Percentiles rank a stretch among this genome's conserved stretches.
These are phyloP conservation scores for Exsudoporus frostii DNA, from an alignment of 768 basidiomycete species.

Conservation along the genomic window DNA sequence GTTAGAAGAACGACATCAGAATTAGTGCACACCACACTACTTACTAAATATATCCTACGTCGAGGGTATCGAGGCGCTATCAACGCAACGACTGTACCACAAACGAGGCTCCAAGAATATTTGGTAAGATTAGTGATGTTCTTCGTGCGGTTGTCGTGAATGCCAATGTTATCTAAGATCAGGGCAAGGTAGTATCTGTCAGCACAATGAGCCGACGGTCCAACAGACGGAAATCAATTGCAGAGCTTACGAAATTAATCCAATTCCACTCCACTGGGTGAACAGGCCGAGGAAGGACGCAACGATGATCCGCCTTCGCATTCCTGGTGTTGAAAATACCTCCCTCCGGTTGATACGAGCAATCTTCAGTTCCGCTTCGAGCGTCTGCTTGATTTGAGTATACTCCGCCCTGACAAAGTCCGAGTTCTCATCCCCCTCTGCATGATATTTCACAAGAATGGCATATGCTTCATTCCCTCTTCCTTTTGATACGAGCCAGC, in stretches of 20 bases:
- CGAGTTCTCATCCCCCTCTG: conserved; percentile 49
- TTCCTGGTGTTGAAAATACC: conserved; percentile 10
- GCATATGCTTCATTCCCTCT: conserved; percentile 45
- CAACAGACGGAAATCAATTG: accelerated
- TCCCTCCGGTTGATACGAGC: background rate
- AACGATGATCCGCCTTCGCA: conserved; percentile 13
- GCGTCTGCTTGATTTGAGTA: conserved; percentile 51
- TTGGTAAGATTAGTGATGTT: conserved; percentile 11
- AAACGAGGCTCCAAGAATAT: conserved; percentile 11
- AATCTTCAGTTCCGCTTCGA: conserved; percentile 32
- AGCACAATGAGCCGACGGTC: background rate
- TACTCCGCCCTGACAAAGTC: conserved; percentile 59
- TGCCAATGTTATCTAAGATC: conserved; percentile 17
- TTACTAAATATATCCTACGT: conserved; percentile 15
- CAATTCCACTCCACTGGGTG: conserved; percentile 12
- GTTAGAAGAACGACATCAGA: background rate
- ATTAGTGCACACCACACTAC: background rate
- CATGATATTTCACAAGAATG: conserved; percentile 58
- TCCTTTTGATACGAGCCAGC: conserved; percentile 60
- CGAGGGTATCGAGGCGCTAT: conserved; percentile 15
- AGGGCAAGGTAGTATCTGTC: conserved; percentile 9
- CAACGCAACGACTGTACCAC: background rate
- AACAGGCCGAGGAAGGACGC: conserved; percentile 14
- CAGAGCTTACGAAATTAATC: conserved; percentile 5
- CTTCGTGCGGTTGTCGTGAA: conserved; percentile 19